phyloP scores from a whole-genome alignment of 352 stramenopile species.

The Pythium aquatile region DNA sequence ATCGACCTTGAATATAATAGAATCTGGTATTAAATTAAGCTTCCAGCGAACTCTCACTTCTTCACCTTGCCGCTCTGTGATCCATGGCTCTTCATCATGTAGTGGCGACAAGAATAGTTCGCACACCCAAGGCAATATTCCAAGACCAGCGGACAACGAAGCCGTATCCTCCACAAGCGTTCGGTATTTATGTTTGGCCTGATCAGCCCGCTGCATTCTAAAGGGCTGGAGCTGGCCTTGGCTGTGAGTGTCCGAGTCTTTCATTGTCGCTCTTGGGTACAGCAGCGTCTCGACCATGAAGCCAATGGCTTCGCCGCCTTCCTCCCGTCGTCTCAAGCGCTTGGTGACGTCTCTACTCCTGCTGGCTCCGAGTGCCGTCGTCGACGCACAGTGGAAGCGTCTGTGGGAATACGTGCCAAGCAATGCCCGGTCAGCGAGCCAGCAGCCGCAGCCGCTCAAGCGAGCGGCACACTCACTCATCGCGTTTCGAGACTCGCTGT shows the following conservation, averaged over 20 bases:
- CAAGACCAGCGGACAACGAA: not conserved
- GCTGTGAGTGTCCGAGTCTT: not conserved
- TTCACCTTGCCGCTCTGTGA: not conserved
- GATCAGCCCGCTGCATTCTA: not conserved
- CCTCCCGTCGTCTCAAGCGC: not conserved
- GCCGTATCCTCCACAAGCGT: not conserved
- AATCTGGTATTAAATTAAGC: too few relatives aligned
- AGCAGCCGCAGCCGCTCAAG: slow-evolving; percentile 30
- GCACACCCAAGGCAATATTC: not conserved
- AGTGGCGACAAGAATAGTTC: not conserved
- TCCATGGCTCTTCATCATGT: not conserved
- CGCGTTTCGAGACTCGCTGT: slow-evolving; percentile 48
- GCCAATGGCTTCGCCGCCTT: not conserved
- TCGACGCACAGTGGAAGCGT: slow-evolving; percentile 47
- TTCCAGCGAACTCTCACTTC: not conserved
- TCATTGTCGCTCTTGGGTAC: not conserved
- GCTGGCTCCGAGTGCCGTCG: not conserved
- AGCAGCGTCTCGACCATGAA: not conserved
- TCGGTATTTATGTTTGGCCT: not conserved
- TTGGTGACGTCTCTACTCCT: slow-evolving; percentile 1
- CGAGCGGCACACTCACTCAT: slow-evolving; percentile 57
- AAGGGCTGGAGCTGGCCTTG: not conserved
- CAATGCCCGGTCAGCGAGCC: not conserved
- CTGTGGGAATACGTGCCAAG: slow-evolving; percentile 38
- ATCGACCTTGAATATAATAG: not conserved